Evolutionary conservation across 495 filamentous ascomycete genomes (phyloP).

Genomic region (Polyplosphaeria fusca): DNA sequence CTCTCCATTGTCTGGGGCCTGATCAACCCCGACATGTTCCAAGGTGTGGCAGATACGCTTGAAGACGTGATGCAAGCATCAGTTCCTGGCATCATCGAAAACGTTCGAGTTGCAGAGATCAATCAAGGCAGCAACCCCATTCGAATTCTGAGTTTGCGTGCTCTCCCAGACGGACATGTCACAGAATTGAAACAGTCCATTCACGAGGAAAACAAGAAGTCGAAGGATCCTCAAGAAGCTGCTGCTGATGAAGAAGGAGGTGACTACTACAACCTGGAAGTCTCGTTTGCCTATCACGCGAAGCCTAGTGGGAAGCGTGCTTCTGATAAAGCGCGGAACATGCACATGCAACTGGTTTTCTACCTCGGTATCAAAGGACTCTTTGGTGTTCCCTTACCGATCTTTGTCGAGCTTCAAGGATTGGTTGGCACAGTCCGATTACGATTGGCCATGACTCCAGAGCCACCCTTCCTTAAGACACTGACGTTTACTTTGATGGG

Average conservation of each 20-base stretch:
- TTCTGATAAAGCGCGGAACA: slow-evolving; percentile 80
- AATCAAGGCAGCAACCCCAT: slow-evolving; percentile 88
- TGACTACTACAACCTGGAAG: slow-evolving; percentile 91
- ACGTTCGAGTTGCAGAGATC: slow-evolving; percentile 94
- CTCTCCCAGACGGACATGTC: slow-evolving; percentile 79
- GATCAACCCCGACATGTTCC: slow-evolving; percentile 91
- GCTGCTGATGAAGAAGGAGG: slow-evolving; percentile 88
- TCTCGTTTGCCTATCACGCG: slow-evolving; percentile 90
- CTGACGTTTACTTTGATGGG: slow-evolving; percentile 93
- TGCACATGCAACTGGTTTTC: slow-evolving; percentile 93
- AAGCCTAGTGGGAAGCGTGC: slow-evolving; percentile 65
- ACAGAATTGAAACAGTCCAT: slow-evolving; percentile 74
- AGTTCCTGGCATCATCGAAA: slow-evolving; percentile 82
- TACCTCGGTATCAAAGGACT: slow-evolving; percentile 81
- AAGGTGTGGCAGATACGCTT: slow-evolving; percentile 65
- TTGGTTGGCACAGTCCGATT: slow-evolving; percentile 83
- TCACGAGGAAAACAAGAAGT: slow-evolving; percentile 71
- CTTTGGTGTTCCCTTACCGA: slow-evolving; percentile 85
- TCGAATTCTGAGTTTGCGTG: slow-evolving; percentile 82
- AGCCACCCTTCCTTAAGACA: slow-evolving; percentile 86
- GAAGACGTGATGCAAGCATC: slow-evolving; percentile 97
- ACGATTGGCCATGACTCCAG: slow-evolving; percentile 77
- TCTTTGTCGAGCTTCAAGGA: slow-evolving; percentile 81
- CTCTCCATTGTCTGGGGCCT: slow-evolving; percentile 80
- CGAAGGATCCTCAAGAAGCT: slow-evolving; percentile 80